Base-by-base conservation (phyloP, 2,329 filamentous ascomycete genomes). In the Penicillium sp. region DNA sequence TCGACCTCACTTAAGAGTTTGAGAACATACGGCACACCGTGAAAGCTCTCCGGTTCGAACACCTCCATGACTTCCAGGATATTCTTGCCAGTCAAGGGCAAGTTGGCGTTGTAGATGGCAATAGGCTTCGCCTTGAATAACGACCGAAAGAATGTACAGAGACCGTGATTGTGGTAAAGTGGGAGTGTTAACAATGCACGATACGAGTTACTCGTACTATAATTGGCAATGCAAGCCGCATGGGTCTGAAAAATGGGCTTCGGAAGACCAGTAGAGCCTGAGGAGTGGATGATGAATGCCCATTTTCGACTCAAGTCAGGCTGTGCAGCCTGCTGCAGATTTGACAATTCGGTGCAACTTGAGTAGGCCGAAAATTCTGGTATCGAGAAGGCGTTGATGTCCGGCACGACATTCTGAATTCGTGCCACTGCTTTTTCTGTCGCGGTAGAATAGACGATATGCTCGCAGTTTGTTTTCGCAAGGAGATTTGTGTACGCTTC, bases 21-120 rank as follows among this genome's bases (percentile, higher is more conserved):
- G 21, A 90, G 74, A 0, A 85, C 83, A 66, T 90, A 90, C 0
- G 88, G 88, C 0, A 90, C 88, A 1, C 81, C 83, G 56, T 88
- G 83, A 44, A 89, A 83, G 21, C 72, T 69, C 31, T 71, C 63
- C 1, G 70, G 69, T 29, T 65, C 46, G 9, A 69, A 67, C 1
- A 65, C 63, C 29, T 65, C 58, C 7, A 73, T 63, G 0, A 69
- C 68, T 38, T 70, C 69, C 1, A 83, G 72, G 1, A 87, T 73
- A 19, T 80, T 78, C 15, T 78, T 75, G 2, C 76, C 77, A 0
- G 87, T 86, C 5, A 88, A 70, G 0, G 87, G 86, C 2, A 88
- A 69, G 3, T 78, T 77, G 13, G 84, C 82, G 60, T 86, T 88
- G 69, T 82, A 85, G 26, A 88, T 66, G 41, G 82, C 81, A 6